These are phyloP conservation scores for Fraxinus baroniana DNA, from an alignment of 305 asterid species.

Conservation along the genomic window DNA sequence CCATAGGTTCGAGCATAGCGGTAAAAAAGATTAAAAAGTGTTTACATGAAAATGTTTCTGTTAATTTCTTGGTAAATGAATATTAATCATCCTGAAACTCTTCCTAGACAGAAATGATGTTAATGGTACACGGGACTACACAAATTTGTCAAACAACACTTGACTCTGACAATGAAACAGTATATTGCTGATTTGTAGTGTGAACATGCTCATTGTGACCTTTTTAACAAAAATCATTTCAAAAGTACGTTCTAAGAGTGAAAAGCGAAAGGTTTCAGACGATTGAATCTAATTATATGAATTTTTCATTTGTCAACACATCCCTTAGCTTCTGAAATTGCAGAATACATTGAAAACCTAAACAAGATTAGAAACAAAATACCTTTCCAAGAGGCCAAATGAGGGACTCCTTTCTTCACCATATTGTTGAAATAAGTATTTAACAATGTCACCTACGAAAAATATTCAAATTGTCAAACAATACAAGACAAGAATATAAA, in stretches of 20 bases:
- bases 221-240: neutral
- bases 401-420: slow-evolving; percentile 68
- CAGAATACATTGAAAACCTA: neutral
- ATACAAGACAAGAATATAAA: neutral
- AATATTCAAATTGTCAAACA: slow-evolving; percentile 13
- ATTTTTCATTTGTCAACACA: neutral
- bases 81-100: neutral
- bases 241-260: neutral
- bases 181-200: neutral
- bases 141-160: neutral
- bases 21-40: neutral
- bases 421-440: slow-evolving; percentile 67
- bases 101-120: neutral
- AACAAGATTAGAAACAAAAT: neutral
- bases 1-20: neutral
- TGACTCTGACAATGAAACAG: neutral
- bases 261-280: neutral
- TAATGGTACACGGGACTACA: neutral
- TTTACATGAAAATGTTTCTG: neutral
- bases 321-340: neutral
- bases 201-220: neutral
- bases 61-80: neutral
- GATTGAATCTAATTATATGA: neutral
- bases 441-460: slow-evolving; percentile 64
- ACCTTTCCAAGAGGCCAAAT: slow-evolving; percentile 74